A percentile compares a stretch with the other conserved stretches of the same genome.
Conservation (phyloP, 192 early-diverging fungal genomes). For the Dissophora globulifera region DNA sequence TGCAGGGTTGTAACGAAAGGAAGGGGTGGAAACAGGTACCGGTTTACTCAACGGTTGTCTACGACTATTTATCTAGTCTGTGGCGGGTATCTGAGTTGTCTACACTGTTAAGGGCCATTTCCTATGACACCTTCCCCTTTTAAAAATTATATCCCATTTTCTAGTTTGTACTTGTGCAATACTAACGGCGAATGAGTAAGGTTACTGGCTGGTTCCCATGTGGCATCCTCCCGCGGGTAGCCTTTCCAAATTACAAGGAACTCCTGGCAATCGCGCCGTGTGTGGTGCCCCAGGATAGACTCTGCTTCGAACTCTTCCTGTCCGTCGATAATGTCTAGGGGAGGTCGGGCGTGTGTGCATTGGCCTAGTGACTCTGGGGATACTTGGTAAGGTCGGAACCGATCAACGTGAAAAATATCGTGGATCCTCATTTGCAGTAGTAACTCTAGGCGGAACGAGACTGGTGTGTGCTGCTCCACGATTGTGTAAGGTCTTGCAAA, state of each 20-base stretch:
- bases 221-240: constrained; percentile 2
- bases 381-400: background rate
- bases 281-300: background rate
- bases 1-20: no score
- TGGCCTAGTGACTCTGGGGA: constrained; percentile 1
- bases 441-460: constrained; percentile 5
- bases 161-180: background rate
- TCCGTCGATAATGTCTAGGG: background rate
- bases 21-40: no score
- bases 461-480: constrained; percentile 12
- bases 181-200: background rate
- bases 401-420: constrained; percentile 7
- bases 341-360: background rate
- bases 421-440: constrained; percentile 1
- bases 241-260: constrained; percentile 13
- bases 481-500: background rate
- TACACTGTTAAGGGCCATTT: no score
- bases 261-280: background rate
- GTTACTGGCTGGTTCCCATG: background rate
- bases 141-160: background rate
- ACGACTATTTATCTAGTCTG: no score
- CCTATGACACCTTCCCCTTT: constrained; percentile 13
- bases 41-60: no score
- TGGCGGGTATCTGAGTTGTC: no score
- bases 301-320: constrained; percentile 9